phyloP scores from a whole-genome alignment of 208 protist species.

The Trypanosoma avium region DNA sequence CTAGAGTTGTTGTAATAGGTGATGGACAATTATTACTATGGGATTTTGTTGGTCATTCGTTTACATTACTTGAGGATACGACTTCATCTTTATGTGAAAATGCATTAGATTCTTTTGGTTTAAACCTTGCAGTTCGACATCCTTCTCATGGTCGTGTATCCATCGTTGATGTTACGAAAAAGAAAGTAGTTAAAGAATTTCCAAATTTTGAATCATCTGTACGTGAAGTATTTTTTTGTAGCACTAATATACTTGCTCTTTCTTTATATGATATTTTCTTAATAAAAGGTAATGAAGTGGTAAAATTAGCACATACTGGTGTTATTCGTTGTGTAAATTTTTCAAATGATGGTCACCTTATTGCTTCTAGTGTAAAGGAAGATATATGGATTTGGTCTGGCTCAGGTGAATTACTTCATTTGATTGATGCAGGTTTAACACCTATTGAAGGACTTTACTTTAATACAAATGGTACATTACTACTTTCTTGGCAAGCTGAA shows the following conservation, averaged over 20 bases:
- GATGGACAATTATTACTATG: conserved; percentile 56
- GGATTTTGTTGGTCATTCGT: conserved; percentile 68
- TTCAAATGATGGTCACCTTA: conserved; percentile 57
- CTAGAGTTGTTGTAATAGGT: conserved; percentile 66
- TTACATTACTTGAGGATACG: conserved; percentile 49
- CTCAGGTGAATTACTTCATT: conserved; percentile 66
- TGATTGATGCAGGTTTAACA: conserved; percentile 47
- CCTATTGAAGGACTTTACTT: conserved; percentile 62
- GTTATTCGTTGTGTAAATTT: conserved; percentile 49
- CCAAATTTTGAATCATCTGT: conserved; percentile 40
- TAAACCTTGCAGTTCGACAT: conserved; percentile 46
- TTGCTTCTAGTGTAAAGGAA: conserved; percentile 59
- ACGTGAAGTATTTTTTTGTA: conserved; percentile 59
- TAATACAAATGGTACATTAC: conserved; percentile 48
- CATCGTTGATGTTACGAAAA: conserved; percentile 68
- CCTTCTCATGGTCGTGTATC: conserved; percentile 34
- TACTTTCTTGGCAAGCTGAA: conserved; percentile 55
- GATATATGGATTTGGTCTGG: conserved; percentile 74
- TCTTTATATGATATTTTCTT: conserved; percentile 46
- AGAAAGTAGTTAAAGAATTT: conserved; percentile 51
- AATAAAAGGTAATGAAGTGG: conserved; percentile 38
- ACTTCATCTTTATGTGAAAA: conserved; percentile 30
- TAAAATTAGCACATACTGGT: conserved; percentile 56
- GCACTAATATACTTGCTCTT: conserved; percentile 48
- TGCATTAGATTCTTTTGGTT: conserved; percentile 51